phyloP scores from a whole-genome alignment of 805 yeast genomes.

The Brettanomyces bruxellensis region DNA sequence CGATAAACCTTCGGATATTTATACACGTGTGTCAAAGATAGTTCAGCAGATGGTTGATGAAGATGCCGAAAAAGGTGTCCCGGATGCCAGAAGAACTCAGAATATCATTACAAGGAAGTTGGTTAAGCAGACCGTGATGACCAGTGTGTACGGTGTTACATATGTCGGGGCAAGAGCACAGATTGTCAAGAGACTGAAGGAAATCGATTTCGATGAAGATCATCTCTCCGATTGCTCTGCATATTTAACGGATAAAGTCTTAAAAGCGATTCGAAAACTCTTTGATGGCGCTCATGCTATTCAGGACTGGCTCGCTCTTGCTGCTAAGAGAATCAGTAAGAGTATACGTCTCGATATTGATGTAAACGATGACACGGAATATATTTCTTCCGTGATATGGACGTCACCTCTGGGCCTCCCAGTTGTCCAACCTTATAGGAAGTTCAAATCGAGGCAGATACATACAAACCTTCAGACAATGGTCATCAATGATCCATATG shows the following conservation, averaged over 20 bases:
- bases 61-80: slow-evolving; percentile 46
- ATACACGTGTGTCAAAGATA: slow-evolving; percentile 57
- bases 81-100: slow-evolving; percentile 42
- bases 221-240: slow-evolving; percentile 34
- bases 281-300: slow-evolving; percentile 89
- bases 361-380: slow-evolving; percentile 45
- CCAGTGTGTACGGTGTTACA: slow-evolving; percentile 96
- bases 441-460: slow-evolving; percentile 52
- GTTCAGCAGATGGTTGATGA: slow-evolving; percentile 46
- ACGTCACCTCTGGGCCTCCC: slow-evolving; percentile 94
- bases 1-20: slow-evolving; percentile 70
- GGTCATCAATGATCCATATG: slow-evolving; percentile 82
- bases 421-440: slow-evolving; percentile 93
- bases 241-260: slow-evolving; percentile 71
- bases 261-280: slow-evolving; percentile 73
- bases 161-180: slow-evolving; percentile 88
- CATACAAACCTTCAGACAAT: slow-evolving; percentile 83
- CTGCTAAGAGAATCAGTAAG: slow-evolving; percentile 73
- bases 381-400: slow-evolving; percentile 90
- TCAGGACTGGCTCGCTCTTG: slow-evolving; percentile 92
- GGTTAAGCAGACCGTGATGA: slow-evolving; percentile 96
- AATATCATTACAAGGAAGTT: slow-evolving; percentile 74
- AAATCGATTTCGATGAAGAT: slow-evolving; percentile 35
- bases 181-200: slow-evolving; percentile 67
- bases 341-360: slow-evolving; percentile 64